Conservation (phyloP, 495 filamentous ascomycete species). For the Trichoderma reesei region DNA sequence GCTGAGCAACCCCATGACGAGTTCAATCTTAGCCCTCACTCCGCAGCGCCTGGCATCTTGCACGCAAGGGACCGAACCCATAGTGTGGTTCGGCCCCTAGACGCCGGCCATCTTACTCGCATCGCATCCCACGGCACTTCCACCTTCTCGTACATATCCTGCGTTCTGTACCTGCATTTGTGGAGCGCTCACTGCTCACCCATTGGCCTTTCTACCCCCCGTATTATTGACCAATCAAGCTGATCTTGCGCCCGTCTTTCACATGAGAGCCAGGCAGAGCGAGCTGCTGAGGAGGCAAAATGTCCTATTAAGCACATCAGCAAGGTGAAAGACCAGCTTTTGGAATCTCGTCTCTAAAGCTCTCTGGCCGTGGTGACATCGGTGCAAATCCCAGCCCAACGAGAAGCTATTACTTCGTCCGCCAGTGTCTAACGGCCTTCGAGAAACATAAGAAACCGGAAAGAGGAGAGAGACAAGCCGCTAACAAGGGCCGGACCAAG, state of each 20-base stretch:
- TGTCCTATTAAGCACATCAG: background rate
- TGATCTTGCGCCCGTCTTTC: background rate
- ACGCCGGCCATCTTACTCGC: background rate
- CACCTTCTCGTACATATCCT: background rate
- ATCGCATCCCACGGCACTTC: background rate
- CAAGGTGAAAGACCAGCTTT: background rate
- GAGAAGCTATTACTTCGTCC: background rate
- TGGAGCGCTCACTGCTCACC: background rate
- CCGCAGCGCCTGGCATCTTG: background rate
- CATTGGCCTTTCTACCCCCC: background rate
- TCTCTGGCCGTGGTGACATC: background rate
- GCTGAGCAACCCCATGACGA: too few relatives aligned
- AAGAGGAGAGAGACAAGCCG: background rate
- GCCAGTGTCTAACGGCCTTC: background rate
- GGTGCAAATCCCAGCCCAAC: background rate
- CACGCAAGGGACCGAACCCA: background rate
- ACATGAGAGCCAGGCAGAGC: background rate
- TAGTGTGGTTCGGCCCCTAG: background rate
- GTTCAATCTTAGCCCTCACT: background rate
- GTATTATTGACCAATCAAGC: background rate
- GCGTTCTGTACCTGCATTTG: constrained; percentile 1
- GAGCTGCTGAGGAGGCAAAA: background rate
- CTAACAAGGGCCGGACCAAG: background rate
- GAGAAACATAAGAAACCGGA: background rate
- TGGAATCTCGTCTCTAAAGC: background rate